A percentile compares a stretch with the other conserved stretches of the same genome.
Conservation (phyloP, 331 rosid species). For the Arachis monticola region DNA sequence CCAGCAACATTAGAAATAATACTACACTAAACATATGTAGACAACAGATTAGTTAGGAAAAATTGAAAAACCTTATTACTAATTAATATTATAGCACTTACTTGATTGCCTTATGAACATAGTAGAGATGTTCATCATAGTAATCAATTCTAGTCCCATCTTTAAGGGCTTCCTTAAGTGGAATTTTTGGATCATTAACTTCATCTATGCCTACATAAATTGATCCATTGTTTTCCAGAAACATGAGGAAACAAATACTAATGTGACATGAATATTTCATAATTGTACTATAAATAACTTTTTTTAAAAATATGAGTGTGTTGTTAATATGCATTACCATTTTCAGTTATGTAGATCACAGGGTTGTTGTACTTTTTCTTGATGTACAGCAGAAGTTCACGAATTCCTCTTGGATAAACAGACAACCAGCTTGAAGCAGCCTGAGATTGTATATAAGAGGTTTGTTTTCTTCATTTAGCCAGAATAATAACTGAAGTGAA, state of each 20-base stretch:
- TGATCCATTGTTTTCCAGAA: not conserved
- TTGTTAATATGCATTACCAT: slow-evolving; percentile 40
- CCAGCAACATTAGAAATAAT: not conserved
- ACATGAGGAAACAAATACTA: not conserved
- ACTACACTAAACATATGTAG: not conserved
- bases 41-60: not conserved
- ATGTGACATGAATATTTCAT: not conserved
- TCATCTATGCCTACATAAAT: slow-evolving; percentile 32
- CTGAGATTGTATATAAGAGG: slow-evolving; percentile 4
- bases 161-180: slow-evolving; percentile 35
- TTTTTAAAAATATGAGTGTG: too few relatives aligned
- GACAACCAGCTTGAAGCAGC: slow-evolving; percentile 26
- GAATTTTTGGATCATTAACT: slow-evolving; percentile 26
- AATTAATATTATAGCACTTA: not conserved
- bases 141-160: slow-evolving; percentile 32
- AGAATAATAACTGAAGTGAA: not conserved
- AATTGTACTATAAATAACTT: too few relatives aligned
- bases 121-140: slow-evolving; percentile 22
- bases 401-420: slow-evolving; percentile 33
- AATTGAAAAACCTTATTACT: not conserved
- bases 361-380: slow-evolving; percentile 47
- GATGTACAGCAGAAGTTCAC: slow-evolving; percentile 19
- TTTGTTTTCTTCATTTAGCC: not conserved
- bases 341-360: slow-evolving; percentile 55
- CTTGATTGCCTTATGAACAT: slow-evolving; percentile 32